These are phyloP conservation scores for Rhodocollybia butyracea DNA, from an alignment of 768 basidiomycete species.

Conservation along the genomic window DNA sequence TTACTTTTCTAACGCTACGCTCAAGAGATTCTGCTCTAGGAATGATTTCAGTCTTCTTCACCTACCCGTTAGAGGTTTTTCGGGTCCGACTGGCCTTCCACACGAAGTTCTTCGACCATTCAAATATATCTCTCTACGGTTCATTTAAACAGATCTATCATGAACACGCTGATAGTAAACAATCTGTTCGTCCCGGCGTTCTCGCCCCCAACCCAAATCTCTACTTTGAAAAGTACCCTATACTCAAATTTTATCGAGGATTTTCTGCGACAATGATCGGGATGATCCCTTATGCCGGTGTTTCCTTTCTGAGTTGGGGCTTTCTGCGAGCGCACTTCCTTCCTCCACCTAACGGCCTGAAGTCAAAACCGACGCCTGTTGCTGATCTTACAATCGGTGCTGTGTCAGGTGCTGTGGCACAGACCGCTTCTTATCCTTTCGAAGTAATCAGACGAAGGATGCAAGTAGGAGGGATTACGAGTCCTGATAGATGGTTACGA, in stretches of 20 bases:
- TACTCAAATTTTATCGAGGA: slow-evolving; percentile 95
- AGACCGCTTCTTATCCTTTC: slow-evolving; percentile 92
- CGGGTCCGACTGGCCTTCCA: slow-evolving; percentile 95
- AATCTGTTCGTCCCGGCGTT: neutral
- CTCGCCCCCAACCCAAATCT: slow-evolving; percentile 18
- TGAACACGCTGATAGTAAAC: slow-evolving; percentile 45
- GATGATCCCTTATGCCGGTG: slow-evolving; percentile 95
- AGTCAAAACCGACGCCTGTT: slow-evolving; percentile 37
- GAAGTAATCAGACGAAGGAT: slow-evolving; percentile 84
- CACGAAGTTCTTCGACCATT: slow-evolving; percentile 34
- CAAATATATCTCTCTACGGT: slow-evolving; percentile 46
- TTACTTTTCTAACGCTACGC: slow-evolving; percentile 1
- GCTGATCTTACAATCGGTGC: slow-evolving; percentile 85
- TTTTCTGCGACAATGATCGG: slow-evolving; percentile 89
- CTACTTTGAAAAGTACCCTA: slow-evolving; percentile 59
- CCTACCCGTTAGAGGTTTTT: slow-evolving; percentile 94
- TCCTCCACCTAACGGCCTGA: slow-evolving; percentile 36
- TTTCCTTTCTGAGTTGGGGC: slow-evolving; percentile 92
- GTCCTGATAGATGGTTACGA: slow-evolving; percentile 71
- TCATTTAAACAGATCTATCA: slow-evolving; percentile 67
- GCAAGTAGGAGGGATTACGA: slow-evolving; percentile 89
- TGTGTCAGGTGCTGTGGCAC: slow-evolving; percentile 77
- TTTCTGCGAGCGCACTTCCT: slow-evolving; percentile 61
- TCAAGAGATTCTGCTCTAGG: slow-evolving; percentile 39
- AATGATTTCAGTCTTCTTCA: slow-evolving; percentile 82